These are phyloP conservation scores for Eutrema salsugineum DNA, from an alignment of 441 rosid species.

Conservation along the genomic window DNA sequence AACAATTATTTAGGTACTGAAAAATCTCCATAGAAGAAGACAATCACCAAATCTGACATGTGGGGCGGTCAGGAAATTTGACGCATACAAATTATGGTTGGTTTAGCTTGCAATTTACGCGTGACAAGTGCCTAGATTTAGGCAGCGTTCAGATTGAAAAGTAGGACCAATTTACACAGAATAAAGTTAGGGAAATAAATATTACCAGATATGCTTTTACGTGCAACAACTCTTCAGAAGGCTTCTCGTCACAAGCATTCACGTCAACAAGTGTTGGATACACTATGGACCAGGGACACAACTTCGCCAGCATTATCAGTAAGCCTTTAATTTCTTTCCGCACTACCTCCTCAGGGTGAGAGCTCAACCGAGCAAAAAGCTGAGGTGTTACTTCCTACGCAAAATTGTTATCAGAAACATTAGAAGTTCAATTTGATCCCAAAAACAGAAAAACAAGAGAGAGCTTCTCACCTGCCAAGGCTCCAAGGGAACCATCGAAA, in stretches of 20 bases:
- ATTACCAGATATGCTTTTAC: slow-evolving; percentile 86
- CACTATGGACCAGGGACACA: slow-evolving; percentile 89
- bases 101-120: neutral
- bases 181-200: slow-evolving; percentile 11
- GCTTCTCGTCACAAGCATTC: slow-evolving; percentile 71
- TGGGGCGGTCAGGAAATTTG: neutral
- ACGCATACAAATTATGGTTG: neutral
- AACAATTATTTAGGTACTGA: neutral
- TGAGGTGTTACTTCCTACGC: slow-evolving; percentile 90
- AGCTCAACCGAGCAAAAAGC: slow-evolving; percentile 91
- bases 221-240: slow-evolving; percentile 87
- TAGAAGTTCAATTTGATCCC: neutral
- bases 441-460: slow-evolving; percentile 19
- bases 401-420: slow-evolving; percentile 22
- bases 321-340: slow-evolving; percentile 88
- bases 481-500: slow-evolving; percentile 76
- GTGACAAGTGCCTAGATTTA: neutral
- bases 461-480: slow-evolving; percentile 87
- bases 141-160: neutral
- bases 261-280: slow-evolving; percentile 92
- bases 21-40: neutral
- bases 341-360: slow-evolving; percentile 89
- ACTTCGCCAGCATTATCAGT: slow-evolving; percentile 83
- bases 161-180: neutral
- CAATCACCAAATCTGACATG: neutral